Evolutionary conservation across 768 basidiomycete genomes (phyloP).

Genomic region (Suillus bovinus): DNA sequence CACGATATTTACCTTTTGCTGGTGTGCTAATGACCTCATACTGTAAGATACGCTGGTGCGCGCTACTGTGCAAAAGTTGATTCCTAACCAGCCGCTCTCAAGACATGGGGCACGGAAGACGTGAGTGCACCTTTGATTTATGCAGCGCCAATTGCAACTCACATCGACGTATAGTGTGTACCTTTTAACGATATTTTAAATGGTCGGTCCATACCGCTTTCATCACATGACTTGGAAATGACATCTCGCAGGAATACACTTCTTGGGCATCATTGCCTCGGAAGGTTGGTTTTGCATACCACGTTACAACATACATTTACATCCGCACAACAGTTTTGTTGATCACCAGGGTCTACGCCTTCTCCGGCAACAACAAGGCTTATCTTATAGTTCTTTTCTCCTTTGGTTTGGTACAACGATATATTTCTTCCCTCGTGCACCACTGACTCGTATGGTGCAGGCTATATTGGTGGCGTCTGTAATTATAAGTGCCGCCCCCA

Average conservation of each 20-base stretch:
- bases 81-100: neutral
- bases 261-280: neutral
- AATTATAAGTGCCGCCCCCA: neutral
- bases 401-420: neutral
- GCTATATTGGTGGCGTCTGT: neutral
- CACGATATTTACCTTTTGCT: slow-evolving; percentile 10
- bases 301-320: neutral
- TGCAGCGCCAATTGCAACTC: neutral
- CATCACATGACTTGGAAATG: neutral
- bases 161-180: neutral
- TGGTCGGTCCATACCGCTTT: neutral
- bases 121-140: neutral
- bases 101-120: neutral
- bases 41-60: neutral
- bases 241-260: neutral
- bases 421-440: neutral
- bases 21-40: slow-evolving; percentile 11
- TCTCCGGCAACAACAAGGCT: neutral
- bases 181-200: neutral
- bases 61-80: neutral
- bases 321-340: neutral
- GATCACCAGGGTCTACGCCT: neutral
- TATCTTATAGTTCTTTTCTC: neutral
- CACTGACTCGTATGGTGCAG: neutral
- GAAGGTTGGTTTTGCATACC: neutral